These are phyloP conservation scores for Butyriboletus loyo DNA, from an alignment of 768 basidiomycete genomes.

Conservation along the genomic window DNA sequence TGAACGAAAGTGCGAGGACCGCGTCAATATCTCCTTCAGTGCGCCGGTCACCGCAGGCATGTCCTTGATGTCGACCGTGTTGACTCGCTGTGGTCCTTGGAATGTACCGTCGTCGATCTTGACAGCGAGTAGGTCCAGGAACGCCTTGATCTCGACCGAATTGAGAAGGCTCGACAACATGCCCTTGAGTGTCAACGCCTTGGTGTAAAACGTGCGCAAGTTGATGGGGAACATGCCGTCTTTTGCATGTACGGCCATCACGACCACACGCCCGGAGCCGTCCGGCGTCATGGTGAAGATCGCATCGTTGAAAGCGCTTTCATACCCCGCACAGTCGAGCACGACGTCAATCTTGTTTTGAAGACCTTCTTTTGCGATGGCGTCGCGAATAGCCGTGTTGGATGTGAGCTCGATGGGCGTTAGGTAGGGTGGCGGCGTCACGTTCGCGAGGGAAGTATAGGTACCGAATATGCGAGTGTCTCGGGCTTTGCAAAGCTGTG, in stretches of 20 bases:
- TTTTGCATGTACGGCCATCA: constrained; percentile 34
- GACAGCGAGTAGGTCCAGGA: constrained; percentile 27
- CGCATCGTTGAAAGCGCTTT: constrained; percentile 33
- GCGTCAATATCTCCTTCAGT: constrained; percentile 23
- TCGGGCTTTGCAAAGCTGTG: constrained; percentile 30
- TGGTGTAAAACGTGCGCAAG: constrained; percentile 33
- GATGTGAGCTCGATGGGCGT: constrained; percentile 34
- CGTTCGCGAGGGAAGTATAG: constrained; percentile 30
- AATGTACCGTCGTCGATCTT: constrained; percentile 31
- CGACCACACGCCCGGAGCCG: constrained; percentile 33
- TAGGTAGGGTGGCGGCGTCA: constrained; percentile 23
- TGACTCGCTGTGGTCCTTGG: constrained; percentile 27
- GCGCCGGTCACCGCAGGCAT: constrained; percentile 18
- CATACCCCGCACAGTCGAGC: constrained; percentile 34
- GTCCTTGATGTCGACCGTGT: constrained; percentile 20
- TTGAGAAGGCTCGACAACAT: constrained; percentile 29
- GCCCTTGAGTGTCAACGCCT: constrained; percentile 30
- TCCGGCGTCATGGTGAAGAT: constrained; percentile 31
- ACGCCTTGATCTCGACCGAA: constrained; percentile 22
- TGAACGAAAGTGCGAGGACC: constrained; percentile 28
- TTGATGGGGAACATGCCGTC: constrained; percentile 31
- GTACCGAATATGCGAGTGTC: constrained; percentile 35
- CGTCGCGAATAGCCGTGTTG: constrained; percentile 28
- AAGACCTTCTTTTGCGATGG: constrained; percentile 24
- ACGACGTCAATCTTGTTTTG: constrained; percentile 34